Conservation (phyloP, 164 flowering plant genomes). For the Vitis riparia region DNA sequence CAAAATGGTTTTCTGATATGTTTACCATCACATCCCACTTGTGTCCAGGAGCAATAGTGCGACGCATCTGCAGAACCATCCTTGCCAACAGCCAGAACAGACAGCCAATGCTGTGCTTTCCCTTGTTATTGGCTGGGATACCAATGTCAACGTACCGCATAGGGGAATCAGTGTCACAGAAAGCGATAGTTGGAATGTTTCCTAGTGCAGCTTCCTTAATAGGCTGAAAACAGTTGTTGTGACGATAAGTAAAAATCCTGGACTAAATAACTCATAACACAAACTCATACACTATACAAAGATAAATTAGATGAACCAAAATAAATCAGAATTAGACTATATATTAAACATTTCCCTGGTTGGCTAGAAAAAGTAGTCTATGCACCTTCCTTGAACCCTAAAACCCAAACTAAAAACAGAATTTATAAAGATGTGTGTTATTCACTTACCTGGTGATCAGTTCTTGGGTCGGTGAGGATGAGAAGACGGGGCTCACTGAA, state of each 20-base stretch:
- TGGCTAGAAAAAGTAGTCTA: too few relatives aligned
- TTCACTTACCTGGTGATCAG: conserved; percentile 54
- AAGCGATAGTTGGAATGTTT: conserved; percentile 86
- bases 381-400: too few relatives aligned
- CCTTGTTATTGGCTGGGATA: conserved; percentile 91
- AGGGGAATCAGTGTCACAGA: conserved; percentile 89
- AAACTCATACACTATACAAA: background rate
- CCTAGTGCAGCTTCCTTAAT: conserved; percentile 87
- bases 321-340: too few relatives aligned
- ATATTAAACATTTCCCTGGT: too few relatives aligned
- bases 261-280: background rate
- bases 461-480: conserved; percentile 85
- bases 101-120: conserved; percentile 85
- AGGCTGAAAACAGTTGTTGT: conserved; percentile 43
- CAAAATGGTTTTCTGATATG: background rate
- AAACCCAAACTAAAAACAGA: background rate
- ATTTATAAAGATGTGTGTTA: background rate
- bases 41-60: conserved; percentile 63
- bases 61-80: conserved; percentile 91
- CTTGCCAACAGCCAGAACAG: conserved; percentile 87
- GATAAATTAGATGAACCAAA: background rate
- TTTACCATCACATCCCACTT: conserved; percentile 68
- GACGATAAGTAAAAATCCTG: background rate
- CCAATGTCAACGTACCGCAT: conserved; percentile 88
- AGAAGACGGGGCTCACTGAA: conserved; percentile 81